Conservation (phyloP, 2,329 filamentous ascomycete species). For the Alternaria gansuensis region DNA sequence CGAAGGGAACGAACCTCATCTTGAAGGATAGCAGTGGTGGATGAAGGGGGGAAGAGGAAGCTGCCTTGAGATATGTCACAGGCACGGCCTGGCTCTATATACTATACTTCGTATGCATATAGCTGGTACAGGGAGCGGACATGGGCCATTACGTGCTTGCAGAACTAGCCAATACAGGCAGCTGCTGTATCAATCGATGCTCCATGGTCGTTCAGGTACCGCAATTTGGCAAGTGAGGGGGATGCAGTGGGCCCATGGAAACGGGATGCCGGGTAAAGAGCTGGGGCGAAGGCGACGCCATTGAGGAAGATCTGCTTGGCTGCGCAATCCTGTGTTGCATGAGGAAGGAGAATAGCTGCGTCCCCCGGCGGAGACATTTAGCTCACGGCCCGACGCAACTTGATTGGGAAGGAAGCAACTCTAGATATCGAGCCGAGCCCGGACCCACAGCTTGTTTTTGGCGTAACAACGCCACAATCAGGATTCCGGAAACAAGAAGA, state of each 20-base stretch:
- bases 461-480: constrained; percentile 30
- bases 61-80: constrained; percentile 11
- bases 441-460: constrained; percentile 30
- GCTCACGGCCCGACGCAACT: constrained; percentile 21
- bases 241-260: constrained; percentile 17
- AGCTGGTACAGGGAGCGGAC: constrained; percentile 9
- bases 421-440: constrained; percentile 26
- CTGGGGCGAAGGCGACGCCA: constrained; percentile 22
- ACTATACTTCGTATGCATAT: constrained; percentile 23
- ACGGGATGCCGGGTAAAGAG: constrained; percentile 26
- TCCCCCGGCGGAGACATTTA: constrained; percentile 27
- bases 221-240: constrained; percentile 13
- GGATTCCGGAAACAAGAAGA: constrained; percentile 9
- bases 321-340: constrained; percentile 33
- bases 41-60: constrained; percentile 22
- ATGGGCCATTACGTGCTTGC: constrained; percentile 12
- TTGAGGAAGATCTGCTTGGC: constrained; percentile 33
- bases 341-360: constrained; percentile 34
- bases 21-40: constrained; percentile 18
- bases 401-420: constrained; percentile 41
- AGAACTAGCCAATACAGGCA: constrained; percentile 36
- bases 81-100: constrained; percentile 30
- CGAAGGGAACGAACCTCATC: constrained; percentile 44
- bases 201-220: constrained; percentile 30
- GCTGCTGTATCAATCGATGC: constrained; percentile 22